A percentile compares a stretch with the other conserved stretches of the same genome.
These are phyloP conservation scores for Acacia confusa DNA, from an alignment of 306 rosid genomes.

Conservation along the genomic window DNA sequence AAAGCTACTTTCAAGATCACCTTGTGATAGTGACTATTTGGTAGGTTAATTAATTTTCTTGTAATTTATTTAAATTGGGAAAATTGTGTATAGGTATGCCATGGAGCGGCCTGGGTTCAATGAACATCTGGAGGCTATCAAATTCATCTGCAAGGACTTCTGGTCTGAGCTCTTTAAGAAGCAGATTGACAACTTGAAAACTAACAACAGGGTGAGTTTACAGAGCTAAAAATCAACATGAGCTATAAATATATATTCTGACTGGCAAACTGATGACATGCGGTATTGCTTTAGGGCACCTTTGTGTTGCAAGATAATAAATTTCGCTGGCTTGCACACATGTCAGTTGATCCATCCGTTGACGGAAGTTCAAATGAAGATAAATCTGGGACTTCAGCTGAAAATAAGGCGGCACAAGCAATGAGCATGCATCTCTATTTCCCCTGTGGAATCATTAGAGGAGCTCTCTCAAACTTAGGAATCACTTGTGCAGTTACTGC, in stretches of 20 bases:
- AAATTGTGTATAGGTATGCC: conserved; percentile 57
- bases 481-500: conserved; percentile 97
- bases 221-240: conserved; percentile 17
- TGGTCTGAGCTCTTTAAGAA: conserved; percentile 98
- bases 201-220: conserved; percentile 77
- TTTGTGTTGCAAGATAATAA: conserved; percentile 94
- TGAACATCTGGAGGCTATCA: conserved; percentile 93
- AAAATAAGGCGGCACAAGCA: conserved; percentile 64
- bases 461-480: conserved; percentile 96
- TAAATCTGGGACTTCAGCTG: conserved; percentile 48
- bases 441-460: conserved; percentile 95
- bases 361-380: conserved; percentile 61
- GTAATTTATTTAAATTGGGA: background rate
- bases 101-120: conserved; percentile 95
- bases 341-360: conserved; percentile 65
- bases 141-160: conserved; percentile 98
- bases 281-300: conserved; percentile 68
- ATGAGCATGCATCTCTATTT: conserved; percentile 94
- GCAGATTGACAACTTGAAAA: conserved; percentile 97
- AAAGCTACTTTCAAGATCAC: background rate
- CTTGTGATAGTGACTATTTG: background rate
- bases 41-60: background rate
- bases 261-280: conserved; percentile 16
- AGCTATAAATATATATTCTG: background rate
- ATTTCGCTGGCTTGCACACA: conserved; percentile 84